Evolutionary conservation across 768 basidiomycete genomes (phyloP).

Genomic region (Gloeopeniophorella convolvens): DNA sequence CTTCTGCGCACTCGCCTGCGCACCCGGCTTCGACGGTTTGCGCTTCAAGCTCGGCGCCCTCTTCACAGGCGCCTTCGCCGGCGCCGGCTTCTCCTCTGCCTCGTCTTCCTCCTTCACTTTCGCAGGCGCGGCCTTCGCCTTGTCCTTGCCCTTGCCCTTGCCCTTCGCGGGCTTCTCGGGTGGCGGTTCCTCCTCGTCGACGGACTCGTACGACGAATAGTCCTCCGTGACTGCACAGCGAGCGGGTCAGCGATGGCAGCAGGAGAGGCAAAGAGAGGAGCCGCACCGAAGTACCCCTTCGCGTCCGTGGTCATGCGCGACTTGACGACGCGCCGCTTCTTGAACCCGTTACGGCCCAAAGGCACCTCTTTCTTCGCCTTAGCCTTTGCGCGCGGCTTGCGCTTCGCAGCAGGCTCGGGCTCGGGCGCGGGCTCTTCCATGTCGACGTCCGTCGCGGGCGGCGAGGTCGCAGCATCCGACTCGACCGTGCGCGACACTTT

Average conservation of each 20-base stretch:
- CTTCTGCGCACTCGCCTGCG: too few relatives aligned
- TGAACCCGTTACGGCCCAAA: constrained; percentile 70
- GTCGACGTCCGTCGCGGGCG: constrained; percentile 23
- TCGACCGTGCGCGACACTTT: constrained; percentile 7
- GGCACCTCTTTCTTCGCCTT: constrained; percentile 59
- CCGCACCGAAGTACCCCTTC: constrained; percentile 70
- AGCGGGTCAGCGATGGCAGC: constrained; percentile 5
- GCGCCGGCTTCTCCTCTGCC: background rate
- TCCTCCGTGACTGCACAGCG: constrained; percentile 57
- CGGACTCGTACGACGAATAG: constrained; percentile 77
- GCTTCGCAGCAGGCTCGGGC: constrained; percentile 27
- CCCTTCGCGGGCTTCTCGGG: constrained; percentile 14
- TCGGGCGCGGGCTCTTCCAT: constrained; percentile 23
- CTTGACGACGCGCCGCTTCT: constrained; percentile 62
- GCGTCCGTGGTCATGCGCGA: constrained; percentile 48
- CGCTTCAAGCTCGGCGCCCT: background rate
- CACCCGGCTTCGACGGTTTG: constrained; percentile 10
- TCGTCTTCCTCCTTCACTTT: constrained; percentile 4
- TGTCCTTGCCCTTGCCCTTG: constrained; percentile 20
- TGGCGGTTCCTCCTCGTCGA: constrained; percentile 49
- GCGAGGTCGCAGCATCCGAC: constrained; percentile 22
- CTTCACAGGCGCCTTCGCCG: constrained; percentile 1
- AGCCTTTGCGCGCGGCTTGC: constrained; percentile 29
- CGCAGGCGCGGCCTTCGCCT: constrained; percentile 1
- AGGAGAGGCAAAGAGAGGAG: background rate